Evolutionary conservation across 805 yeast species (phyloP).

Genomic region (Candida cerambycidarum): DNA sequence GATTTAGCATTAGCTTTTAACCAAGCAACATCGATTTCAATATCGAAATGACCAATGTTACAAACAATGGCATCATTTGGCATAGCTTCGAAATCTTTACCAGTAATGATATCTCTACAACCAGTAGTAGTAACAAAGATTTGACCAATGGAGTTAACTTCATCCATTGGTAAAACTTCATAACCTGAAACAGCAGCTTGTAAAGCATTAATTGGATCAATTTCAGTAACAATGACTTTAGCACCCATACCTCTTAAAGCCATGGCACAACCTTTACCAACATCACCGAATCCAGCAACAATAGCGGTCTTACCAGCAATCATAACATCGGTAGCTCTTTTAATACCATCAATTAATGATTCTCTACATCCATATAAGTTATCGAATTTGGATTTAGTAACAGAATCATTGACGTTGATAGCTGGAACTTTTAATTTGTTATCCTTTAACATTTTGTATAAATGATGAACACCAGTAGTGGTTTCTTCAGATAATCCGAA

Average conservation of each 20-base stretch:
- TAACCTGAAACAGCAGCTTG: slow-evolving; percentile 99
- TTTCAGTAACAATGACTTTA: slow-evolving; percentile 93
- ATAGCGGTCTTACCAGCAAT: slow-evolving; percentile 99
- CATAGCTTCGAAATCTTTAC: slow-evolving; percentile 84
- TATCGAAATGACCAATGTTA: slow-evolving; percentile 99
- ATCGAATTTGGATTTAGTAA: slow-evolving; percentile 98
- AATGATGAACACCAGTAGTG: slow-evolving; percentile 99
- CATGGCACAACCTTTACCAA: slow-evolving; percentile 99
- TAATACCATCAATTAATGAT: slow-evolving; percentile 97
- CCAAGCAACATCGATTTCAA: slow-evolving; percentile 99
- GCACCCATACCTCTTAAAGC: slow-evolving; percentile 99
- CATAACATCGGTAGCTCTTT: slow-evolving; percentile 99
- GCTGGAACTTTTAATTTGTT: slow-evolving; percentile 95
- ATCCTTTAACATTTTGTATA: slow-evolving; percentile 92
- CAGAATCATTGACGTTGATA: slow-evolving; percentile 97
- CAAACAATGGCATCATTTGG: slow-evolving; percentile 99
- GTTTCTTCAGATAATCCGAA: slow-evolving; percentile 98
- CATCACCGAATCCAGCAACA: slow-evolving; percentile 99
- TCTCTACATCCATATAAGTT: slow-evolving; percentile 99
- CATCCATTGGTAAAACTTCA: slow-evolving; percentile 94
- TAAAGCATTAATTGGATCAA: slow-evolving; percentile 98
- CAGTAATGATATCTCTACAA: slow-evolving; percentile 96
- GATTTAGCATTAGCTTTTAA: slow-evolving; percentile 90
- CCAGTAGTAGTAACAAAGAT: slow-evolving; percentile 99
- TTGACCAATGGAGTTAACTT: slow-evolving; percentile 91